These are phyloP conservation scores for Saturnispora dispora DNA, from an alignment of 805 yeast species.

Conservation along the genomic window DNA sequence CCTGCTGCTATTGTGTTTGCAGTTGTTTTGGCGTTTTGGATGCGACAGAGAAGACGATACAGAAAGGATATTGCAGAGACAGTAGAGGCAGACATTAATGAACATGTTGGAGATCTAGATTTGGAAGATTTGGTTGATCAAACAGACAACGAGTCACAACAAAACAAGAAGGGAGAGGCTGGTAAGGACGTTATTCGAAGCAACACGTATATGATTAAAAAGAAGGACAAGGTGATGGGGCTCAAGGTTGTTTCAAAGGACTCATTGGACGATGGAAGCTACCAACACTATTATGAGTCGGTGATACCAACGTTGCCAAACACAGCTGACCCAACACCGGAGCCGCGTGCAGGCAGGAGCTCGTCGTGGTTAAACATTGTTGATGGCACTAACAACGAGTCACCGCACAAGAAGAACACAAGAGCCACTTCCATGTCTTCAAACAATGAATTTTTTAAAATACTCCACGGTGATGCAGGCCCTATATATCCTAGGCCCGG, in stretches of 20 bases:
- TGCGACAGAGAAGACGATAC: constrained; percentile 30
- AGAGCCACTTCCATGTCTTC: constrained; percentile 3
- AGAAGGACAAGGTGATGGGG: constrained; percentile 22
- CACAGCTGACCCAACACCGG: background rate
- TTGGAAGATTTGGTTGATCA: constrained; percentile 24
- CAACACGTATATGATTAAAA: constrained; percentile 9
- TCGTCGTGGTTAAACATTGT: background rate
- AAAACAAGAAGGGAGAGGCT: background rate
- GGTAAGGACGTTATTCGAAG: background rate
- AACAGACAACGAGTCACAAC: constrained; percentile 1
- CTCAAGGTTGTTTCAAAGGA: constrained; percentile 13
- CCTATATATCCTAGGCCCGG: constrained; percentile 25
- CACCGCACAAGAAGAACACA: background rate
- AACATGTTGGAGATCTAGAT: constrained; percentile 30
- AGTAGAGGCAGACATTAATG: constrained; percentile 28
- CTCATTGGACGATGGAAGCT: background rate
- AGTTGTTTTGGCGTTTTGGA: constrained; percentile 30
- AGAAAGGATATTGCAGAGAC: constrained; percentile 30
- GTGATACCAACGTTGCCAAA: constrained; percentile 26
- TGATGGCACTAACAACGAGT: background rate
- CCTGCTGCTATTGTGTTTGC: constrained; percentile 35
- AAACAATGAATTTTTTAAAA: constrained; percentile 7
- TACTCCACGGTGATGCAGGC: constrained; percentile 23
- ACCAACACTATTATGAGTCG: constrained; percentile 24
- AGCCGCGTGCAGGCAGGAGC: background rate